Evolutionary conservation across 805 yeast genomes (phyloP).

Genomic region (Kregervanrija pseudodelftensis): DNA sequence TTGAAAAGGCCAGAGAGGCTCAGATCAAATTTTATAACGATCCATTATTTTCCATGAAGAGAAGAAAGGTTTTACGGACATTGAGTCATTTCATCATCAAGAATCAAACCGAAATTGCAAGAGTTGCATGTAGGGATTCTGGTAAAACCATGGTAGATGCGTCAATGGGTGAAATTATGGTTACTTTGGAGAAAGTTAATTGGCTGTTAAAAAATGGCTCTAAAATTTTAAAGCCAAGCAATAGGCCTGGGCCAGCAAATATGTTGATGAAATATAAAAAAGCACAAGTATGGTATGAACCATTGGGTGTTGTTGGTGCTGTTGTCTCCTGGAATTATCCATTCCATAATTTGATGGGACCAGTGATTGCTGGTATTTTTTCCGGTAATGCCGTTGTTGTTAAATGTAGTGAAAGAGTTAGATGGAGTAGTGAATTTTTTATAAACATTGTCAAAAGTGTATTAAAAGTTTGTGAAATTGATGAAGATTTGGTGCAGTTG

Average conservation of each 20-base stretch:
- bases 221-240: constrained; percentile 56
- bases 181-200: constrained; percentile 83
- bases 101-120: constrained; percentile 80
- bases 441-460: constrained; percentile 65
- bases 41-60: constrained; percentile 42
- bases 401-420: constrained; percentile 93
- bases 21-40: constrained; percentile 47
- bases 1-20: constrained; percentile 46
- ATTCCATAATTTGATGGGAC: constrained; percentile 89
- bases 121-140: constrained; percentile 92
- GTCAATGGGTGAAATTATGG: constrained; percentile 92
- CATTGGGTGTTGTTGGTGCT: constrained; percentile 83
- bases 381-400: constrained; percentile 89
- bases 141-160: constrained; percentile 97
- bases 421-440: constrained; percentile 87
- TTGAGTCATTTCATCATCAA: constrained; percentile 64
- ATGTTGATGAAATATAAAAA: constrained; percentile 81
- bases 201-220: constrained; percentile 90
- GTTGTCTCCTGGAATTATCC: constrained; percentile 98
- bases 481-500: constrained; percentile 79
- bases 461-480: constrained; percentile 63
- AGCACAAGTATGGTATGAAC: constrained; percentile 92
- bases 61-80: constrained; percentile 66
- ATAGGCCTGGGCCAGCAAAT: constrained; percentile 83
- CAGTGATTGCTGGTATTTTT: constrained; percentile 79